These are phyloP conservation scores for Phytophthora sojae DNA, from an alignment of 352 stramenopile species.

Conservation along the genomic window DNA sequence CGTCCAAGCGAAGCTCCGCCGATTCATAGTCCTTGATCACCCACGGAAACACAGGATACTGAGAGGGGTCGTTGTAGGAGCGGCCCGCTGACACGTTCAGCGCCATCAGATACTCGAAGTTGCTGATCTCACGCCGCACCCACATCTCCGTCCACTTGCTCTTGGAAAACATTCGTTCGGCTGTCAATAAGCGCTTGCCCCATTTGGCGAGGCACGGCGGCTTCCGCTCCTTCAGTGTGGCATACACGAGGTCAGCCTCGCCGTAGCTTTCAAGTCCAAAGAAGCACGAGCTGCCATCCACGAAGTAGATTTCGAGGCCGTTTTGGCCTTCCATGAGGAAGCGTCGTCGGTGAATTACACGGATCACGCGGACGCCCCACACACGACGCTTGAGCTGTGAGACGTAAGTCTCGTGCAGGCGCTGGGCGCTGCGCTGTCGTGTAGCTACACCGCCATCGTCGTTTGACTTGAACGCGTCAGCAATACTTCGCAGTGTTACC, in stretches of 20 bases:
- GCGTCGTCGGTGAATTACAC: constrained; percentile 76
- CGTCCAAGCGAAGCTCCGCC: constrained; percentile 92
- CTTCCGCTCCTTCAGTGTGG: constrained; percentile 80
- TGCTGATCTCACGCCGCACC: constrained; percentile 87
- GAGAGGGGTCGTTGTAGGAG: constrained; percentile 97
- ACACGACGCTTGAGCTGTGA: constrained; percentile 78
- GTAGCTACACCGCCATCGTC: constrained; percentile 43
- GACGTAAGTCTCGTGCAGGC: constrained; percentile 64
- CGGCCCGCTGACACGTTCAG: constrained; percentile 96
- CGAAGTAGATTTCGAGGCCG: constrained; percentile 87
- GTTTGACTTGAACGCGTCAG: constrained; percentile 53
- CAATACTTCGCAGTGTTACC: constrained; percentile 67
- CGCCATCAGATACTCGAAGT: constrained; percentile 98
- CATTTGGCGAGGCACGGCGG: constrained; percentile 81
- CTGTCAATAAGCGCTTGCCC: constrained; percentile 75
- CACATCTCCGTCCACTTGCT: constrained; percentile 91
- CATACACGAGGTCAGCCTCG: constrained; percentile 83
- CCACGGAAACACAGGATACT: constrained; percentile 99
- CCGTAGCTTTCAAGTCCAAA: constrained; percentile 71
- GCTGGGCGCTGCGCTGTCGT: constrained; percentile 42
- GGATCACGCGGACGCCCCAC: constrained; percentile 84
- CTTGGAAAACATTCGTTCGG: constrained; percentile 78
- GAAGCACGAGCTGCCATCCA: constrained; percentile 84
- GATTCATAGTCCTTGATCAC: constrained; percentile 97
- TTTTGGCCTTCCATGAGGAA: constrained; percentile 79